Percentiles rank a stretch among this genome's conserved stretches.
phyloP scores from a whole-genome alignment of 2,329 filamentous ascomycete genomes.

The Penicillium sp. region DNA sequence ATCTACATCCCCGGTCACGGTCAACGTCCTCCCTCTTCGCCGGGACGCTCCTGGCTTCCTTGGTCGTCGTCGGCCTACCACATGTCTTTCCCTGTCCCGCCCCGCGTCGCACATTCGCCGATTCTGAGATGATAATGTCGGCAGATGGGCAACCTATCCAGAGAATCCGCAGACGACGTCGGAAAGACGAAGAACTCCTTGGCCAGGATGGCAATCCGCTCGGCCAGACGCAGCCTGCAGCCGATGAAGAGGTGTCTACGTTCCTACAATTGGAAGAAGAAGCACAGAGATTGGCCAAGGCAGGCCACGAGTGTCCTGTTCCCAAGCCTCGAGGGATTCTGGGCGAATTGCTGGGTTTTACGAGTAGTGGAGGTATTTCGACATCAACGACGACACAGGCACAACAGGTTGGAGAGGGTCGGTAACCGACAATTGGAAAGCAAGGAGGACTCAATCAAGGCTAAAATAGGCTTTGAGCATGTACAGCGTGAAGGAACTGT shows the following conservation, averaged over 20 bases:
- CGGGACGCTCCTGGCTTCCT: slow-evolving; percentile 78
- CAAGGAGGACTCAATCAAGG: too few species aligned
- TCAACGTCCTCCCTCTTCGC: slow-evolving; percentile 92
- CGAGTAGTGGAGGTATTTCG: too few species aligned
- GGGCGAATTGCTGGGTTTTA: slow-evolving; percentile 68
- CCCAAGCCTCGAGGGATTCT: slow-evolving; percentile 78
- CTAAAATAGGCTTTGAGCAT: too few species aligned
- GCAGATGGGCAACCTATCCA: slow-evolving; percentile 38
- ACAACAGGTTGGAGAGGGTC: too few species aligned
- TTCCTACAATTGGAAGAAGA: slow-evolving; percentile 37
- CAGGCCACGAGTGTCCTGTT: slow-evolving; percentile 89
- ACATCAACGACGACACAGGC: too few species aligned
- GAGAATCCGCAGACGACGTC: slow-evolving; percentile 31
- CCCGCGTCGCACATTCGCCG: slow-evolving; percentile 64
- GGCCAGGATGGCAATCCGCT: slow-evolving; percentile 13
- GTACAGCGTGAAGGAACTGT: too few species aligned
- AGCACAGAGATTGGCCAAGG: slow-evolving; percentile 46
- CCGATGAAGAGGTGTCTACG: slow-evolving; percentile 39
- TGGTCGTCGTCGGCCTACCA: slow-evolving; percentile 82
- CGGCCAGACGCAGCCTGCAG: slow-evolving; percentile 11
- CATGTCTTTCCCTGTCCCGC: slow-evolving; percentile 91
- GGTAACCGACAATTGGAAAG: too few species aligned
- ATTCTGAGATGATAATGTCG: slow-evolving; percentile 47
- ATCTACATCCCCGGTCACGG: slow-evolving; percentile 85
- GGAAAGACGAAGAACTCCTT: slow-evolving; percentile 22